Evolutionary conservation across 768 basidiomycete species (phyloP).

Genomic region (Auriscalpium microsporum): DNA sequence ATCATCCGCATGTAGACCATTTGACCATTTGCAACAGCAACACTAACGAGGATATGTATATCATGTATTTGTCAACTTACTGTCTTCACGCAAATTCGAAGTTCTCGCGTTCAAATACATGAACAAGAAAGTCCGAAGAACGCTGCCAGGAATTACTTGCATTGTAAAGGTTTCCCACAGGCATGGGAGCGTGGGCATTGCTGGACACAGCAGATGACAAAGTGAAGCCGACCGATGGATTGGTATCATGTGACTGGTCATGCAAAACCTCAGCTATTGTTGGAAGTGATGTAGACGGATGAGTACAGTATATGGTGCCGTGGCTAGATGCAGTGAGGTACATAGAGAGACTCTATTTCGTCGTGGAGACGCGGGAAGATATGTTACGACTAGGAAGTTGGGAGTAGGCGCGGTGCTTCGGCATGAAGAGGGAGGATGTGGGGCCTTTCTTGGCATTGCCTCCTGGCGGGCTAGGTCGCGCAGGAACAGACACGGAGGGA

Average conservation of each 20-base stretch:
- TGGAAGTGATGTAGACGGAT: no score
- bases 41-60: constrained; percentile 12
- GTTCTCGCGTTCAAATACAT: neutral
- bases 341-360: neutral
- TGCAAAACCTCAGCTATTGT: no score
- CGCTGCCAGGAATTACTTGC: no score
- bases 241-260: no score
- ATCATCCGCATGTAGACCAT: constrained; percentile 16
- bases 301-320: no score
- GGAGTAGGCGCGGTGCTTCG: constrained; percentile 57
- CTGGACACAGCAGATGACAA: no score
- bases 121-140: no score
- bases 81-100: neutral
- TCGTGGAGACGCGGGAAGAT: constrained; percentile 6
- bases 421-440: constrained; percentile 58
- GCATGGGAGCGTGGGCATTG: no score
- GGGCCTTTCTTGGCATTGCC: constrained; percentile 51
- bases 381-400: constrained; percentile 18
- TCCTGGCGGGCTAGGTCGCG: neutral
- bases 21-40: constrained; percentile 8
- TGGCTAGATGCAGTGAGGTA: no score
- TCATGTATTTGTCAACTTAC: neutral
- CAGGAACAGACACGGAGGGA: neutral
- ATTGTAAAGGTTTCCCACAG: no score
- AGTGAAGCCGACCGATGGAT: no score